phyloP scores from a whole-genome alignment of 148 eudicot genomes.

The Vaccinium myrtillus region DNA sequence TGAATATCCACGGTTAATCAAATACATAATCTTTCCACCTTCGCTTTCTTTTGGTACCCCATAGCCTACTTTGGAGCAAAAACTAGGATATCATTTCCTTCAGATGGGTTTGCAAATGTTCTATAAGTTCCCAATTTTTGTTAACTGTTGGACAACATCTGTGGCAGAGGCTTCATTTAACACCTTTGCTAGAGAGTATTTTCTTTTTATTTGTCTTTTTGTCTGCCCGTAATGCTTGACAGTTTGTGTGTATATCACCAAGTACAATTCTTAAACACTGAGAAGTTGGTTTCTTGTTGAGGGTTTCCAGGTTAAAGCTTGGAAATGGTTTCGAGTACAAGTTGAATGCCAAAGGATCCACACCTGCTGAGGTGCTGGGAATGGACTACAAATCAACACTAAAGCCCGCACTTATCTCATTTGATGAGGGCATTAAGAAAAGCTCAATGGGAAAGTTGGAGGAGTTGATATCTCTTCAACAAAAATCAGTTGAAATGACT shows the following conservation, averaged over 20 bases:
- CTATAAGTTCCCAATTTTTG: background rate
- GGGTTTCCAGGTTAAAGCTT: slow-evolving; percentile 63
- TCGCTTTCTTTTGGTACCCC: background rate
- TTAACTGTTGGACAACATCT: background rate
- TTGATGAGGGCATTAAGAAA: slow-evolving; percentile 61
- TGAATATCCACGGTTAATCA: background rate
- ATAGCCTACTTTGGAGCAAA: background rate
- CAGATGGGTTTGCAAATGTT: background rate
- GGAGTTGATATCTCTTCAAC: slow-evolving; percentile 71
- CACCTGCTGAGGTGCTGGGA: slow-evolving; percentile 73
- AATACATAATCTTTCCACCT: background rate
- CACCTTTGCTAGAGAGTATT: background rate
- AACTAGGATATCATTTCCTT: background rate
- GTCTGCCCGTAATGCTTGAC: background rate
- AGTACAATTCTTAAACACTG: background rate
- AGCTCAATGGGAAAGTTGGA: slow-evolving; percentile 61
- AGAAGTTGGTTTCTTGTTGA: slow-evolving; percentile 7
- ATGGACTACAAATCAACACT: slow-evolving; percentile 68
- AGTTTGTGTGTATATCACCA: background rate
- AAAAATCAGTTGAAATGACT: slow-evolving; percentile 56
- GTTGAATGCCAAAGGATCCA: slow-evolving; percentile 64
- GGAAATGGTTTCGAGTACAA: slow-evolving; percentile 65
- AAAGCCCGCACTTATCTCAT: slow-evolving; percentile 62
- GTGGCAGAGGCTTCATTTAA: background rate
- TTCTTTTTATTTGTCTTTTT: background rate